phyloP scores from a whole-genome alignment of 2,329 filamentous ascomycete species.

The Ophiocordyceps sinensis region DNA sequence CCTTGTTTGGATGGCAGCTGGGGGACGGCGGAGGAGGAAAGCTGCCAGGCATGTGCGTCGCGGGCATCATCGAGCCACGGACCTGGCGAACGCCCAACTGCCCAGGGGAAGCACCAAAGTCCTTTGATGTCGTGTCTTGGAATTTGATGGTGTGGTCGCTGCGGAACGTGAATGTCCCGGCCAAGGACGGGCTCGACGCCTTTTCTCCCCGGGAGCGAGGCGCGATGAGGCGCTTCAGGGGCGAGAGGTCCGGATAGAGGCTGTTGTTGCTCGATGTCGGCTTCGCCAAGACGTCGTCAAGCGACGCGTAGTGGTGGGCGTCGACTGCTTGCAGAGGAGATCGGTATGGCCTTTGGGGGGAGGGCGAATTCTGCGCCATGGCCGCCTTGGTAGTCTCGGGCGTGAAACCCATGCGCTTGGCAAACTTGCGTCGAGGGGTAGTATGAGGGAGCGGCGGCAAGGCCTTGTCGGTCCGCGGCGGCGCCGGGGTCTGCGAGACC shows the following conservation, averaged over 20 bases:
- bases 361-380: constrained; percentile 35
- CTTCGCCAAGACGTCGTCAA: constrained; percentile 13
- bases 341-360: constrained; percentile 35
- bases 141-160: constrained; percentile 52
- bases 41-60: constrained; percentile 36
- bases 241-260: constrained; percentile 39
- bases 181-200: constrained; percentile 23
- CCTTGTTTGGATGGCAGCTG: constrained; percentile 32
- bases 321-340: constrained; percentile 12
- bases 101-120: constrained; percentile 43
- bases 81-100: constrained; percentile 48
- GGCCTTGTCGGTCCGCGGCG: constrained; percentile 32
- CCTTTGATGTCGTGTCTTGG: constrained; percentile 27
- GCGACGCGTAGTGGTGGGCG: constrained; percentile 13
- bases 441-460: constrained; percentile 39
- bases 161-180: constrained; percentile 50
- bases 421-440: constrained; percentile 51
- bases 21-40: constrained; percentile 28
- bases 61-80: constrained; percentile 32
- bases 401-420: constrained; percentile 71
- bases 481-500: constrained; percentile 31
- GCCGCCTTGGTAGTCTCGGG: constrained; percentile 45
- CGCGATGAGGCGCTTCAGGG: constrained; percentile 18
- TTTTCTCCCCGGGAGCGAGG: constrained; percentile 10
- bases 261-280: constrained; percentile 21